Evolutionary conservation across 176 grass and related monocot species (phyloP).

Genomic region (Tuctoria greenei): DNA sequence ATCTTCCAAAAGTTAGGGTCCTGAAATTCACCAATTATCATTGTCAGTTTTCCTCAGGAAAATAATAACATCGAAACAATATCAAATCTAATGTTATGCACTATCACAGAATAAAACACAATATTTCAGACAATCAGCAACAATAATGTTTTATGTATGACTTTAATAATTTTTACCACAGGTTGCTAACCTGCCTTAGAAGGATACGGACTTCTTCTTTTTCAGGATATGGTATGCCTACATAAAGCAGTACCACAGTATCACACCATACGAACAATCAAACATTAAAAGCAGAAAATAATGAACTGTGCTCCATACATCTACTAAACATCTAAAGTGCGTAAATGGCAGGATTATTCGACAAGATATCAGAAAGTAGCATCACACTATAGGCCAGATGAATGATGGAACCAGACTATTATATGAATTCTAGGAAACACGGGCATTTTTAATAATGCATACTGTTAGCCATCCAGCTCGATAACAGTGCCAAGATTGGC

Average conservation of each 20-base stretch:
- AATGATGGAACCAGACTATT: slow-evolving; percentile 17
- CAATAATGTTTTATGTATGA: slow-evolving; percentile 9
- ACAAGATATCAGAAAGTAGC: slow-evolving; percentile 20
- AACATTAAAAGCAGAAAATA: slow-evolving; percentile 38
- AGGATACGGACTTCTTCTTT: slow-evolving; percentile 94
- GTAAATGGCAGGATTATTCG: slow-evolving; percentile 10
- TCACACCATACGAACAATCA: slow-evolving; percentile 46
- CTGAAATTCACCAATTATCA: slow-evolving; percentile 45
- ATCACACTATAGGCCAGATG: slow-evolving; percentile 14
- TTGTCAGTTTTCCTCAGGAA: slow-evolving; percentile 29
- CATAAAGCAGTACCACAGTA: slow-evolving; percentile 54
- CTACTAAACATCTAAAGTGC: slow-evolving; percentile 6
- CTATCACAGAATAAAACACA: slow-evolving; percentile 33
- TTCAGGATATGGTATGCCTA: slow-evolving; percentile 94
- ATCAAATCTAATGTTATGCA: not conserved
- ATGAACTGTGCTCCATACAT: slow-evolving; percentile 7
- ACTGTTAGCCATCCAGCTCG: not conserved
- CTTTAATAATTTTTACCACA: slow-evolving; percentile 34
- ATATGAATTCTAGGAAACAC: slow-evolving; percentile 14
- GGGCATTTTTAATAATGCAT: not conserved
- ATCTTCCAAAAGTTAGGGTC: slow-evolving; percentile 76
- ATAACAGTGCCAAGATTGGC: slow-evolving; percentile 4
- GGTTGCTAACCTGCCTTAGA: slow-evolving; percentile 81
- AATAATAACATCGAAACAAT: slow-evolving; percentile 30
- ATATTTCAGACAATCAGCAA: slow-evolving; percentile 23